Percentiles rank a stretch among this genome's conserved stretches.
phyloP scores from a whole-genome alignment of 2,329 filamentous ascomycete genomes.

The Alternaria atra region DNA sequence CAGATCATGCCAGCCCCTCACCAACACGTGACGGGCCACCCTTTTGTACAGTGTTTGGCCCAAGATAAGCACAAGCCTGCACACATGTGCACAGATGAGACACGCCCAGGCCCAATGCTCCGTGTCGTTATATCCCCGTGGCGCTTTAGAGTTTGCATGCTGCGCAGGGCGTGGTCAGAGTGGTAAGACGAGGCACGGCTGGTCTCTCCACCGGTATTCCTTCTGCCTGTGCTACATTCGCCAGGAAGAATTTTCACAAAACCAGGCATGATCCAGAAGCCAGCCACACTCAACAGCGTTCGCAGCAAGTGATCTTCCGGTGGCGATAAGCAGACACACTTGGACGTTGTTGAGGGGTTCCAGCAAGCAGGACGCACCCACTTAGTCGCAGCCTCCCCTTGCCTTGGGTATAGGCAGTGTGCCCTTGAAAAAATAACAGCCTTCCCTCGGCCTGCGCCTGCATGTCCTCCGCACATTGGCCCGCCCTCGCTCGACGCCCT shows the following conservation, averaged over 20 bases:
- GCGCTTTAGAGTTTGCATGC: conserved; percentile 20
- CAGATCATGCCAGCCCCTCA: conserved; percentile 20
- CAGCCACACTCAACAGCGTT: conserved; percentile 15
- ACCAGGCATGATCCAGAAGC: conserved; percentile 25
- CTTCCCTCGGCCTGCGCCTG: conserved; percentile 5
- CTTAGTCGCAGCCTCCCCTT: conserved; percentile 26
- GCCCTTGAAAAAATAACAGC: conserved; percentile 23
- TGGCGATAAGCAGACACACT: conserved; percentile 26
- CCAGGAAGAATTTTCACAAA: conserved; percentile 35
- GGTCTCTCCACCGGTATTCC: conserved; percentile 18
- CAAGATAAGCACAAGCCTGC: conserved; percentile 15
- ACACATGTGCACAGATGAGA: conserved; percentile 15
- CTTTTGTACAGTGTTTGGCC: conserved; percentile 1
- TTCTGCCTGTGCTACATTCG: conserved; percentile 19
- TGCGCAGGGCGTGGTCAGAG: conserved; percentile 15
- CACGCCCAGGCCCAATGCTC: conserved; percentile 19
- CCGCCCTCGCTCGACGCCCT: conserved; percentile 11
- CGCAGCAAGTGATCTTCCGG: conserved; percentile 5
- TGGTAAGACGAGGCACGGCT: conserved; percentile 19
- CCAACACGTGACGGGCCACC: conserved; percentile 13
- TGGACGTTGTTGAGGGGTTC: conserved; percentile 26
- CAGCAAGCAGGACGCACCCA: conserved; percentile 29
- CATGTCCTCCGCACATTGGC: conserved; percentile 10
- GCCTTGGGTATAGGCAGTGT: conserved; percentile 14
- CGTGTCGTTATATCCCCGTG: conserved; percentile 11